Evolutionary conservation across 352 stramenopile genomes (phyloP).

Genomic region (Elongisporangium undulatum): DNA sequence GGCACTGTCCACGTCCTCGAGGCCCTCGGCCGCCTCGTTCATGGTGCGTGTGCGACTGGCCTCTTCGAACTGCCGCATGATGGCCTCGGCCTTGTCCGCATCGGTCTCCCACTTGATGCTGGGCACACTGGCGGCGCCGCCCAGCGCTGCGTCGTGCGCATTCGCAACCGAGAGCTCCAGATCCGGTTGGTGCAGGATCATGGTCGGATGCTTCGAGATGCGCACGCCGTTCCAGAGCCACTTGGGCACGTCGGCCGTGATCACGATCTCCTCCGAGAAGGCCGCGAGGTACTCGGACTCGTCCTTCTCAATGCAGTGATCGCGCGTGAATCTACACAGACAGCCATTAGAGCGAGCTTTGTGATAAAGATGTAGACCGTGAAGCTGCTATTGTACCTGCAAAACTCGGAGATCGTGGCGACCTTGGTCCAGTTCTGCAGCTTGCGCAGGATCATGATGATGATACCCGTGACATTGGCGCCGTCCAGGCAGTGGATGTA

Average conservation of each 20-base stretch:
- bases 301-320: slow-evolving; percentile 85
- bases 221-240: slow-evolving; percentile 86
- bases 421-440: slow-evolving; percentile 88
- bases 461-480: slow-evolving; percentile 82
- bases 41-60: slow-evolving; percentile 58
- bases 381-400: slow-evolving; percentile 20
- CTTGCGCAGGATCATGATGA: slow-evolving; percentile 86
- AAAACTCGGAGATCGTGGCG: slow-evolving; percentile 80
- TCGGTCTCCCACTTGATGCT: slow-evolving; percentile 75
- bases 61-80: slow-evolving; percentile 78
- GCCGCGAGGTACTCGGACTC: slow-evolving; percentile 79
- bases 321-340: slow-evolving; percentile 61
- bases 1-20: slow-evolving; percentile 47
- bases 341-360: background rate
- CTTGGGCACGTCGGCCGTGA: slow-evolving; percentile 62
- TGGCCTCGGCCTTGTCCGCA: slow-evolving; percentile 76
- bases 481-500: slow-evolving; percentile 89
- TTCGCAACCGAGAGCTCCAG: slow-evolving; percentile 36
- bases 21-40: slow-evolving; percentile 34
- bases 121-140: slow-evolving; percentile 22
- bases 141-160: slow-evolving; percentile 21
- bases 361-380: background rate
- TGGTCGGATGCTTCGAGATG: slow-evolving; percentile 82
- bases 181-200: slow-evolving; percentile 82
- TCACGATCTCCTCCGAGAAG: slow-evolving; percentile 82